These are phyloP conservation scores for Dendryphion nanum DNA, from an alignment of 2,329 filamentous ascomycete genomes.

Conservation along the genomic window DNA sequence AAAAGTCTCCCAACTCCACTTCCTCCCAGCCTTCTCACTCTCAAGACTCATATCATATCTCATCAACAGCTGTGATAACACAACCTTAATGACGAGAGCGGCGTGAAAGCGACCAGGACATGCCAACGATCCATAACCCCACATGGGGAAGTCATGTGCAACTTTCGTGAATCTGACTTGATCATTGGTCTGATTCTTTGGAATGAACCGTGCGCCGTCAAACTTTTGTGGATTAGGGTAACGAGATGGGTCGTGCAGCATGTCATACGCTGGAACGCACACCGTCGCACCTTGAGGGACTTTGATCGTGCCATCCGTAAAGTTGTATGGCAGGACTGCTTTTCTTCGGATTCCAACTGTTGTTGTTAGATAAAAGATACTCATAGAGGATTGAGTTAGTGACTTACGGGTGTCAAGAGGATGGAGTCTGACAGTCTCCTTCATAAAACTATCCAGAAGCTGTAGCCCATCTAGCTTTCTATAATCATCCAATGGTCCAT, in stretches of 20 bases:
- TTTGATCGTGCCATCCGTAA: constrained; percentile 3
- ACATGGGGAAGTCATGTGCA: constrained; percentile 10
- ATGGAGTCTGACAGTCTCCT: constrained; percentile 14
- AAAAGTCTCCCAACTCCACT: constrained; percentile 15
- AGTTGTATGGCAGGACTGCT: constrained; percentile 12
- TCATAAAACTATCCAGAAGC: constrained; percentile 17
- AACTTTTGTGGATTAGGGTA: constrained; percentile 11
- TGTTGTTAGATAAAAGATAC: too few species aligned
- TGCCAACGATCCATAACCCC: constrained; percentile 13
- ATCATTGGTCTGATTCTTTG: not conserved
- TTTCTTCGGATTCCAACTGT: constrained; percentile 17
- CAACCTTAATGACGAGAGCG: constrained; percentile 10
- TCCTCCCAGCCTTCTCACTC: constrained; percentile 8
- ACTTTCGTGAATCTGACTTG: constrained; percentile 9
- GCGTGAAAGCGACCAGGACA: constrained; percentile 9
- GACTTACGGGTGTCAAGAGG: constrained; percentile 15
- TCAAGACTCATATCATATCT: constrained; percentile 10
- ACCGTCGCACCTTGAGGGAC: constrained; percentile 10
- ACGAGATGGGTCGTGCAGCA: constrained; percentile 11
- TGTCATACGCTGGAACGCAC: constrained; percentile 13
- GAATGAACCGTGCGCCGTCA: constrained; percentile 6
- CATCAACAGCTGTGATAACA: constrained; percentile 9
- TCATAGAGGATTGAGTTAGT: too few species aligned
- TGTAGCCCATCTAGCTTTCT: constrained; percentile 6
- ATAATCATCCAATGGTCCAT: constrained; percentile 4